phyloP scores from a whole-genome alignment of 2,329 filamentous ascomycete species.

The Aspergillus terreus region DNA sequence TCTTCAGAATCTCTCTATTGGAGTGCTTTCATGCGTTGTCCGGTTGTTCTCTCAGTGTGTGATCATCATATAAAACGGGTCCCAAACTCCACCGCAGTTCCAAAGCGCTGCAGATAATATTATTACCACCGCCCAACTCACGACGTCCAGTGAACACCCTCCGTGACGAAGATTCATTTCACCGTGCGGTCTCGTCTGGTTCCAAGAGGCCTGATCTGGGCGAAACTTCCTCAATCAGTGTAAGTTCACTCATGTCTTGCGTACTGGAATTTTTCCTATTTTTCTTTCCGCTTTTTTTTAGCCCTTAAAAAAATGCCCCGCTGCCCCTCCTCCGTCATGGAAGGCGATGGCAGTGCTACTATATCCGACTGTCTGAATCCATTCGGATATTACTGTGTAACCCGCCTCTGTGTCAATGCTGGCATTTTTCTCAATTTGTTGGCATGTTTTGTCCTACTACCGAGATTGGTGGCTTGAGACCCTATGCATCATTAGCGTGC shows the following conservation, averaged over 20 bases:
- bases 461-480: not conserved
- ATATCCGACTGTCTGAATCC: no score
- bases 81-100: slow-evolving; percentile 22
- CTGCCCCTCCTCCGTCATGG: not conserved
- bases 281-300: not conserved
- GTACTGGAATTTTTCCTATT: not conserved
- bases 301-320: not conserved
- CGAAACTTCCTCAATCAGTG: slow-evolving; percentile 23
- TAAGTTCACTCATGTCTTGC: slow-evolving; percentile 19
- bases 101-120: slow-evolving; percentile 5
- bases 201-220: slow-evolving; percentile 24
- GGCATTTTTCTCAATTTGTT: no score
- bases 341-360: not conserved
- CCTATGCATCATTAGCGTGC: not conserved
- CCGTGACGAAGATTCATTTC: slow-evolving; percentile 7
- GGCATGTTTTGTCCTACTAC: no score
- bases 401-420: no score
- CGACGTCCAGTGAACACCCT: slow-evolving; percentile 3
- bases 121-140: not conserved
- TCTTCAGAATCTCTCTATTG: not conserved
- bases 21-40: slow-evolving; percentile 1
- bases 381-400: no score
- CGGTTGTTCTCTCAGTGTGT: not conserved
- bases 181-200: slow-evolving; percentile 28
- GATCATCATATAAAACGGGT: slow-evolving; percentile 22